Conservation (phyloP, 441 rosid species). For the Mallotus japonicus region DNA sequence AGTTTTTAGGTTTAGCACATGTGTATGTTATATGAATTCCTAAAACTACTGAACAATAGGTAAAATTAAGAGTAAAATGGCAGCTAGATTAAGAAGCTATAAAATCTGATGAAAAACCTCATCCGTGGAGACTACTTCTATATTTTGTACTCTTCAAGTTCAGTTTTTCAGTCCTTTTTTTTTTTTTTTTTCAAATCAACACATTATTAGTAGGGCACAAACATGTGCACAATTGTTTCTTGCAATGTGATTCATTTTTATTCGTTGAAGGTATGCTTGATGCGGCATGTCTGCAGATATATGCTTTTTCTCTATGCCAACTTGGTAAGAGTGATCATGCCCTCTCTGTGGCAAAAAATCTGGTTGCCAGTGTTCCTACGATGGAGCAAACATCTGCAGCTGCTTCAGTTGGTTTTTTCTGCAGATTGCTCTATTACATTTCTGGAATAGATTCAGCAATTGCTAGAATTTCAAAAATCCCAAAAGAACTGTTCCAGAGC, state of each 20-base stretch:
- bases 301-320: slow-evolving; percentile 84
- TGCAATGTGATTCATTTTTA: slow-evolving; percentile 8
- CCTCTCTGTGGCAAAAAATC: slow-evolving; percentile 53
- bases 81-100: not conserved
- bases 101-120: not conserved
- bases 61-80: not conserved
- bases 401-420: slow-evolving; percentile 73
- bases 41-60: not conserved
- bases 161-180: not conserved
- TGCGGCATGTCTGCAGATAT: slow-evolving; percentile 68
- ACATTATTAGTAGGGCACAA: not conserved
- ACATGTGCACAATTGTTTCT: slow-evolving; percentile 1
- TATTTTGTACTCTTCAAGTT: slow-evolving; percentile 1
- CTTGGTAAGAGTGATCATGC: slow-evolving; percentile 69
- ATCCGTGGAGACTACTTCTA: not conserved
- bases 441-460: slow-evolving; percentile 76
- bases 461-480: slow-evolving; percentile 74
- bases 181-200: no score
- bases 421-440: slow-evolving; percentile 68
- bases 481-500: slow-evolving; percentile 57
- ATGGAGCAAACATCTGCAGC: slow-evolving; percentile 59
- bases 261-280: slow-evolving; percentile 62
- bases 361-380: slow-evolving; percentile 55
- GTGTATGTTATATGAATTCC: not conserved
- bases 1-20: not conserved